Percentiles rank a stretch among this genome's conserved stretches.
Evolutionary conservation across 2,329 filamentous ascomycete species (phyloP).

Genomic region (Xylaria sp.): DNA sequence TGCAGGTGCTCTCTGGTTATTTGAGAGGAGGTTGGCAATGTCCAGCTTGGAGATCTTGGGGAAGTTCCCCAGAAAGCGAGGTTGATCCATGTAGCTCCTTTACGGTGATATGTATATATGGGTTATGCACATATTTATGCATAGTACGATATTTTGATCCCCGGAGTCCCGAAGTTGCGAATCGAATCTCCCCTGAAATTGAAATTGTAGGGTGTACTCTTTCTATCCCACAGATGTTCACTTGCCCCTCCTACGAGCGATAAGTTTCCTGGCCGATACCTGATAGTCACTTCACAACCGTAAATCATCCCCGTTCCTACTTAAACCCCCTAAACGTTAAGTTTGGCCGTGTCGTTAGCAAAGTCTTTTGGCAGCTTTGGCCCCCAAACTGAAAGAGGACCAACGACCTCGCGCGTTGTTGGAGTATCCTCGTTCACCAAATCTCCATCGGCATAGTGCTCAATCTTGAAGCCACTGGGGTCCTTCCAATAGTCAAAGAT

Average conservation of each 20-base stretch:
- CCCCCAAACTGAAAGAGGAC: slow-evolving; percentile 32
- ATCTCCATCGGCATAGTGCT: slow-evolving; percentile 66
- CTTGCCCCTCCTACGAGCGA: no score
- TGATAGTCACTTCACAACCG: background rate
- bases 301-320: background rate
- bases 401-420: slow-evolving; percentile 39
- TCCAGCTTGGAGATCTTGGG: background rate
- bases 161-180: no score
- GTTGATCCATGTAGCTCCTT: no score
- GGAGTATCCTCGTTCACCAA: slow-evolving; percentile 54
- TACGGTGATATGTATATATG: no score
- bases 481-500: slow-evolving; percentile 55
- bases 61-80: no score
- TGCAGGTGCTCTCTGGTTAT: background rate
- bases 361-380: slow-evolving; percentile 32
- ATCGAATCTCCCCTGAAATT: no score
- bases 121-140: background rate
- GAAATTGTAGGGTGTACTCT: no score
- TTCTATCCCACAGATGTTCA: no score
- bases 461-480: slow-evolving; percentile 49
- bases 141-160: background rate
- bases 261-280: background rate
- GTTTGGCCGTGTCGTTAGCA: slow-evolving; percentile 22
- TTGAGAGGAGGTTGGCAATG: background rate
- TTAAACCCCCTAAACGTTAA: background rate